Evolutionary conservation across 768 basidiomycete species (phyloP), one percentile per base, ranked within the genome.

Genomic region (Rhizopogon rudus): DNA sequence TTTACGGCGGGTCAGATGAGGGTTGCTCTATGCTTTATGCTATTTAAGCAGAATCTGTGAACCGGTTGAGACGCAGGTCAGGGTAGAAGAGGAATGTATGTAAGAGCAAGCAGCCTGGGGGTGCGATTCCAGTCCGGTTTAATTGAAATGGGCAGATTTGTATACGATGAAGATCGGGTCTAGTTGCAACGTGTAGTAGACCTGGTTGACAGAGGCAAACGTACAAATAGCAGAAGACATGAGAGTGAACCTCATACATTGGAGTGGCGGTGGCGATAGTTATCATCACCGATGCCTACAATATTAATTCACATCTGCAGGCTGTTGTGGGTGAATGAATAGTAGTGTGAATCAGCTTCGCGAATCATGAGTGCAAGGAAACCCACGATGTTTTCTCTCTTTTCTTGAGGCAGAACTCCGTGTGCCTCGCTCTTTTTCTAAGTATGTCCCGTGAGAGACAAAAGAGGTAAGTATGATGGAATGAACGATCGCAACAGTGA

Each of bases 311-410:
- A 16, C 10, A 14, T 13, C 5, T 33, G 37, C 17, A 5, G 44
- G 20, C 29, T 39, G 28, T 33, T 37, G 35, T 20, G 16, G 22
- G 16, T 42, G 37, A 57, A 57, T 20, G 51, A 37, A 53, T 42
- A 28, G 10, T 31, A 9, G 31, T 12, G 1, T 37, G 29, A 42
- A 33, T 57, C 12, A 52, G 50, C 45, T 58, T 52, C 56, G 50
- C 22, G 55, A 51, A 54, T 17, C 6, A 14, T 6, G 44, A 40
- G 41, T 25, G 41, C 31, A 55, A 48, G 9, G 56, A 57, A 53
- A 59, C 55, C 57, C 55, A 59, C 55, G 57, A 52, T 59, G 51
- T 52, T 57, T 58, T 57, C 56, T 59, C 58, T 40, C n/a, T 57
- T 59, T 57, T 55, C 44, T 59, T 12, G 50, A 43, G 45, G 31